Evolutionary conservation across 768 basidiomycete genomes (phyloP), one percentile per base, ranked within the genome.

Genomic region (Naganishia friedmannii): DNA sequence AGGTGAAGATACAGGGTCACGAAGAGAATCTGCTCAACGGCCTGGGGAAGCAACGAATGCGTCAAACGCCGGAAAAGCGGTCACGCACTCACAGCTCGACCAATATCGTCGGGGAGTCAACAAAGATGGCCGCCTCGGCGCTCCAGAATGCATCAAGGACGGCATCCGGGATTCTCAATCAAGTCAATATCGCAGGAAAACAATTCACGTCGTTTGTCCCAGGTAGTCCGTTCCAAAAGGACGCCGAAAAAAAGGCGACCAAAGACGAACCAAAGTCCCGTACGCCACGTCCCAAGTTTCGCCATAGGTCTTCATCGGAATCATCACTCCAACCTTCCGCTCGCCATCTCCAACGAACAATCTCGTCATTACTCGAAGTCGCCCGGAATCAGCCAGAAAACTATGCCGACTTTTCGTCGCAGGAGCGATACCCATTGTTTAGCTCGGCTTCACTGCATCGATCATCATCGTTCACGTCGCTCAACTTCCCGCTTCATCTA

Each of bases 331-430:
- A 54, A 29, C 53, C 69, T 19, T 10, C 69, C 5, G 60, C 69
- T 23, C 45, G 69, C 19, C 63, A 70, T 26, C 53, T 70, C 9
- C 69, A 70, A 51, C 58, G 69, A 32, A 70, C 69, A 32, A 70
- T 70, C 29, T 70, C 69, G 15, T 53, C 69, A 1, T 31, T 70
- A 15, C 51, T 70, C 19, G 60, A 63, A 56, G 37, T 42, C 2
- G 34, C 34, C 19, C 60, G 60, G 23, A 65, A 54, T 53, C 46
- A 51, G 46, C 55, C 46, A 46, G 56, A 60, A 37, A 54, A 34
- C 15, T 39, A 45, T 31, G 57, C 42, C 37, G 60, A 63, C 28
- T 63, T 63, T 45, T 63, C 60, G 7, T 63, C 60, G 42, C 32
- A 39, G 39, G 46, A 56, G 9, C 53, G 37, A 32, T 65, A 70